Evolutionary conservation across 106 monocot species (phyloP), one percentile per base, ranked within the genome.

Genomic region (Apostasia ramifera): DNA sequence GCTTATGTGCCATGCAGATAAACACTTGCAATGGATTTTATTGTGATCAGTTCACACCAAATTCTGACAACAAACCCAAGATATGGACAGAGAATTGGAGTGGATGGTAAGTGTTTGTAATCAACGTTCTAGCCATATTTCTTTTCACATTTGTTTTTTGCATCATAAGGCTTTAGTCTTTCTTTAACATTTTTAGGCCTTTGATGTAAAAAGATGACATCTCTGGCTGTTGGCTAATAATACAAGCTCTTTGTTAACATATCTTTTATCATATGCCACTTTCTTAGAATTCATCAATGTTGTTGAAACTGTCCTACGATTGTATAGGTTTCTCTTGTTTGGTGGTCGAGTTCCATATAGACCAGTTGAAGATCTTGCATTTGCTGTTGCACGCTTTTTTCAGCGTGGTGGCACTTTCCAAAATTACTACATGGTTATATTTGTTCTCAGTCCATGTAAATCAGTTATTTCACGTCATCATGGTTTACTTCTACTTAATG

Each of bases 21-120:
- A 93, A 98, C 75, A 87, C 97, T 47, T 98, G 97, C 82, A 98
- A 93, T 67, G 92, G 97, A n/a, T 98, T 98, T 77, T 98, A 98
- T 78, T 98, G 97, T 53, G 97, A 92, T 70, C 85, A 89, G 66
- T 98, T 98, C 68, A 83, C 81, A 61, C 97, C 97, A 58, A 98
- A 98, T 74, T 86, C 92, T 8, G 72, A 74, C 58, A 81, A 78
- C 3, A 98, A 89, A 59, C 97, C 97, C 14, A 98, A 98, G 74
- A 89, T 93, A 58, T 98, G 97, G 97, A 98, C 97, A 8, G 97
- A 98, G 71, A 90, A 98, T 60, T 95, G 91, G 91, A 86, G 68
- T 55, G 94, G 94, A 72, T 95, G 94, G 94, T 88, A 79, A 73
- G 77, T 42, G n/a, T 60, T 71, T 67, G 59, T 50, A 47, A 49